A percentile compares a stretch with the other conserved stretches of the same genome.
Conservation (phyloP, 2,329 filamentous ascomycete species). For the Fusarium albosuccineum region DNA sequence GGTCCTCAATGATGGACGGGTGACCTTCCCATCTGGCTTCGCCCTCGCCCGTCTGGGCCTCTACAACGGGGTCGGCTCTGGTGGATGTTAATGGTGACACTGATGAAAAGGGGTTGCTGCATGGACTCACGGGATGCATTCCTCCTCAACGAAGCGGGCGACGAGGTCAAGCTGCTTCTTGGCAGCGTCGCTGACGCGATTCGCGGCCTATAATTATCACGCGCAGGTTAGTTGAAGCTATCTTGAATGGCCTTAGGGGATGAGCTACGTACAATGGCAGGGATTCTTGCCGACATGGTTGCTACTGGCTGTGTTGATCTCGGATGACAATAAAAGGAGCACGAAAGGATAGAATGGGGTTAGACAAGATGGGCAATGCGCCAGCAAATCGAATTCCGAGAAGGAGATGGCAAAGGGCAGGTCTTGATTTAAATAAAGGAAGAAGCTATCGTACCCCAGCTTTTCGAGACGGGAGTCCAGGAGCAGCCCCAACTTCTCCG, state of each 20-base stretch:
- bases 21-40: constrained; percentile 83
- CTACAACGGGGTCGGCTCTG: constrained; percentile 82
- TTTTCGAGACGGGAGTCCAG: constrained; percentile 8
- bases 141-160: constrained; percentile 96
- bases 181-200: constrained; percentile 84
- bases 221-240: constrained; percentile 18
- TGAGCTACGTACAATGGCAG: constrained; percentile 48
- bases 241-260: background rate
- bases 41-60: constrained; percentile 83
- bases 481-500: constrained; percentile 43
- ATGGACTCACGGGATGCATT: constrained; percentile 80
- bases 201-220: constrained; percentile 53
- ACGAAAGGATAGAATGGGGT: constrained; percentile 1
- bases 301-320: constrained; percentile 6
- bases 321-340: constrained; percentile 14
- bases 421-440: background rate
- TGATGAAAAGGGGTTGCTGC: background rate
- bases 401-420: background rate
- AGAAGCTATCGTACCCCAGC: constrained; percentile 29
- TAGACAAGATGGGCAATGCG: background rate
- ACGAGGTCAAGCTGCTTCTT: constrained; percentile 88
- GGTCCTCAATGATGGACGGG: constrained; percentile 85
- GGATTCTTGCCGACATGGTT: constrained; percentile 51
- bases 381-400: constrained; percentile 3
- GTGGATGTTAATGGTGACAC: constrained; percentile 17